Evolutionary conservation across 805 yeast genomes (phyloP).

Genomic region (Yarrowia osloensis): DNA sequence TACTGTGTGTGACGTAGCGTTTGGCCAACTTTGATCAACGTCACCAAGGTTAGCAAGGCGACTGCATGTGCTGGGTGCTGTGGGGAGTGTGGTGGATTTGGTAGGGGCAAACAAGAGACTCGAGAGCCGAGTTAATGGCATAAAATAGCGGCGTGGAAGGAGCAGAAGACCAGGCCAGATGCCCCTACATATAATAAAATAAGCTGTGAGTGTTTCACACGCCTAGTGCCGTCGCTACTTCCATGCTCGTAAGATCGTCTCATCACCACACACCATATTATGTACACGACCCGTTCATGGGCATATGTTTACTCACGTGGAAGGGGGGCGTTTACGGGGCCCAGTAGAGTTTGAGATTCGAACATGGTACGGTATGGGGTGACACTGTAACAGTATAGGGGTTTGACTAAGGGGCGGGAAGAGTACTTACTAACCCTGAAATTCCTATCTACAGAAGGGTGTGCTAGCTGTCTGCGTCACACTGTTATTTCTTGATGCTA

Average conservation of each 20-base stretch:
- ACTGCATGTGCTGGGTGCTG: constrained; percentile 2
- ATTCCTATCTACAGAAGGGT: too few species aligned
- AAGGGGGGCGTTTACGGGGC: constrained; percentile 10
- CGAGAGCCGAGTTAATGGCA: background rate
- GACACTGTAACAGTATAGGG: background rate
- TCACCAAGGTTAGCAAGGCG: constrained; percentile 17
- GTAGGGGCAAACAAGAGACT: background rate
- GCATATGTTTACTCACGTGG: constrained; percentile 16
- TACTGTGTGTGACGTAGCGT: constrained; percentile 30
- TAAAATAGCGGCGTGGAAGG: background rate
- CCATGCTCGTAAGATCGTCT: background rate
- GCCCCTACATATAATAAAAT: too few species aligned
- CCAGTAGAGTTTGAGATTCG: background rate
- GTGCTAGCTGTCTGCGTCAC: too few species aligned
- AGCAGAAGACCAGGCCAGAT: too few species aligned
- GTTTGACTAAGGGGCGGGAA: background rate
- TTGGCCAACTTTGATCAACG: constrained; percentile 25
- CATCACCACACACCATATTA: background rate
- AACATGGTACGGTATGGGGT: background rate
- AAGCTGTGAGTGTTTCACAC: too few species aligned
- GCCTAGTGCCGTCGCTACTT: too few species aligned
- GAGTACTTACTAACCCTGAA: too few species aligned
- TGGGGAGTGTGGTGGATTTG: constrained; percentile 12
- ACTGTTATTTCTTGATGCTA: background rate
- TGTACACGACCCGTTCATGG: background rate